These are phyloP conservation scores for Neurospora sp. DNA, from an alignment of 495 filamentous ascomycete species.

Conservation along the genomic window DNA sequence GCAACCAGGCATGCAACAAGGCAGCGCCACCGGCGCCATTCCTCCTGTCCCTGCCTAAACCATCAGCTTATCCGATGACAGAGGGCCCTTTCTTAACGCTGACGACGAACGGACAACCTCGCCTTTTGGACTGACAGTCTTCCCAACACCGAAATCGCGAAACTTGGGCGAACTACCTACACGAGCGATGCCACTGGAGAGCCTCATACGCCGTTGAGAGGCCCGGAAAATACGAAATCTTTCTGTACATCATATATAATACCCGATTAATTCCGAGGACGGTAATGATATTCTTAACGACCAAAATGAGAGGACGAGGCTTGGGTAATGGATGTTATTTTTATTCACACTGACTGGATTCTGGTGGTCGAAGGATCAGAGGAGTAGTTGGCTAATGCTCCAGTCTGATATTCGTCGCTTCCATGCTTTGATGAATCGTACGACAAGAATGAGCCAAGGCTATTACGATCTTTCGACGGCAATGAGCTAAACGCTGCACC, in stretches of 20 bases:
- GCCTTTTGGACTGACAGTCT: too few species aligned
- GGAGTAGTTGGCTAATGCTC: neutral
- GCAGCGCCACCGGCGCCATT: conserved; percentile 31
- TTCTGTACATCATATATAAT: neutral
- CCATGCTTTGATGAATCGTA: neutral
- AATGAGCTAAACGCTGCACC: neutral
- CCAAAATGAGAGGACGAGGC: neutral
- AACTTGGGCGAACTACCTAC: neutral
- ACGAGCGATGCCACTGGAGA: neutral
- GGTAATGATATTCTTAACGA: neutral
- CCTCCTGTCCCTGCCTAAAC: conserved; percentile 28
- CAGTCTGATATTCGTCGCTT: neutral
- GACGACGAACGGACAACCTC: neutral
- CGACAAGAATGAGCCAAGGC: neutral
- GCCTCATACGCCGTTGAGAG: neutral
- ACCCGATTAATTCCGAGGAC: neutral
- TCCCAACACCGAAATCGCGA: neutral
- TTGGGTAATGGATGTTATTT: neutral
- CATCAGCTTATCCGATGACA: neutral
- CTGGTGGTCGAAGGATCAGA: neutral
- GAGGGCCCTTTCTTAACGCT: neutral
- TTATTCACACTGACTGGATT: neutral
- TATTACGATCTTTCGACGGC: neutral
- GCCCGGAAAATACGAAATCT: neutral
- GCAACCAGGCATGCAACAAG: conserved; percentile 20